Evolutionary conservation across 495 filamentous ascomycete genomes (phyloP), one percentile per base, ranked within the genome.

Genomic region (Neurospora sp.): DNA sequence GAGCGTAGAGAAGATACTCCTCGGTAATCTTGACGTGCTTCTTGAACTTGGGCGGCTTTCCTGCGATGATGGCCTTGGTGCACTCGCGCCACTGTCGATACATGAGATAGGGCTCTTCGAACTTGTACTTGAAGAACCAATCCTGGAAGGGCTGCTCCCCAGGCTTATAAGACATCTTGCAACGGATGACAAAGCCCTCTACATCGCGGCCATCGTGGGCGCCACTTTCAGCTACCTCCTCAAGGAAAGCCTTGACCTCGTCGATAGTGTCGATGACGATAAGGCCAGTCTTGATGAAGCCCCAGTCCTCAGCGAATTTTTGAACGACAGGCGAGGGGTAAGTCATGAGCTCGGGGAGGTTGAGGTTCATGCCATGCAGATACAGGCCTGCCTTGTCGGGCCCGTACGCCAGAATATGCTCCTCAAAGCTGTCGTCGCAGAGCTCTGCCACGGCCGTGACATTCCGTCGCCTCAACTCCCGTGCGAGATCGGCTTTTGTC

Each of bases 81-180:
- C 91, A 95, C 84, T 98, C 96, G 44, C 96, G 92, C 96, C 96
- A 99, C 82, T 98, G 96, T 41, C 96, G 89, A 79, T 97, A 99
- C 93, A 99, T 93, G 75, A 99, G 83, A 80, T 99, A 99, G 0
- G 96, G 96, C 83, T 99, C 96, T 79, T 99, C 96, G 70, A 98
- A 99, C 83, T 99, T 99, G 87, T 93, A 99, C 81, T 99, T 99
- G 90, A 98, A 99, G 83, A 99, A 98, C 95, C 95, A 99, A 80
- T 98, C 93, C 20, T 87, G 84, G 82, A 89, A 96, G 6, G 79
- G 74, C 0, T 82, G 75, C 48, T 79, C 81, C 2, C 77, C 77
- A 1, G 74, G 75, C 9, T 82, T 70, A 10, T 78, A 72, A 1
- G 82, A 77, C 73, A 89, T 88, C 79, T 93, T 90, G 83, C 96